Evolutionary conservation across 768 basidiomycete genomes (phyloP), one percentile per base, ranked within the genome.

Genomic region (Strobilomyces confusus): DNA sequence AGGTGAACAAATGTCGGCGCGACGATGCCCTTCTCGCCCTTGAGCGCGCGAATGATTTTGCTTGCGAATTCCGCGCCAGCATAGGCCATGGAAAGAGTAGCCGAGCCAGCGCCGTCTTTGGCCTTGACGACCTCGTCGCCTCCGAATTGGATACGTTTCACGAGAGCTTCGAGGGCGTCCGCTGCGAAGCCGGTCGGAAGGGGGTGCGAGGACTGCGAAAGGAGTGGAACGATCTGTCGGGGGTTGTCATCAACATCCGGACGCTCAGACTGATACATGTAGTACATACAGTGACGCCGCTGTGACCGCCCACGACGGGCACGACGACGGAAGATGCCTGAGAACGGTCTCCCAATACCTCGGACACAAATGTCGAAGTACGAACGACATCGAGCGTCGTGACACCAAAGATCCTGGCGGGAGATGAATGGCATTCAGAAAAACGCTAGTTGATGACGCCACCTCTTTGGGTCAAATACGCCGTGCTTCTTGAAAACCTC

Each of bases 91-190:
- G 91, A 93, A 52, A 95, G 82, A n/a, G 94, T 97, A 9, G 95
- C 95, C 30, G 92, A 94, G 42, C 97, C 97, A 48, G 78, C 70
- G 52, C 86, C 86, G 63, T 92, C 88, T 77, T 99, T 99, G 41
- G 97, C 97, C 75, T 97, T 89, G 69, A 98, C 95, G 65, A 98
- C 95, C 74, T 98, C 95, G 62, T 97, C 95, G 53, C 94, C 95
- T 52, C 95, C 95, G 65, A 90, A 97, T 70, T 95, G 94, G 63
- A 97, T 92, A 60, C 92, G 88, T 52, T 92, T 78, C 44, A 89
- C 77, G 46, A 98, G 80, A 14, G 77, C 72, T 25, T 84, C 82
- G 63, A 83, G 69, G 1, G 71, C 68, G 7, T 73, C 75, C 33
- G 74, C 63, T n/a, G 76, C 61, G 52, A 86, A 52, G 51, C 69